Evolutionary conservation across 495 filamentous ascomycete species (phyloP).

Genomic region (Patellaria atrata): DNA sequence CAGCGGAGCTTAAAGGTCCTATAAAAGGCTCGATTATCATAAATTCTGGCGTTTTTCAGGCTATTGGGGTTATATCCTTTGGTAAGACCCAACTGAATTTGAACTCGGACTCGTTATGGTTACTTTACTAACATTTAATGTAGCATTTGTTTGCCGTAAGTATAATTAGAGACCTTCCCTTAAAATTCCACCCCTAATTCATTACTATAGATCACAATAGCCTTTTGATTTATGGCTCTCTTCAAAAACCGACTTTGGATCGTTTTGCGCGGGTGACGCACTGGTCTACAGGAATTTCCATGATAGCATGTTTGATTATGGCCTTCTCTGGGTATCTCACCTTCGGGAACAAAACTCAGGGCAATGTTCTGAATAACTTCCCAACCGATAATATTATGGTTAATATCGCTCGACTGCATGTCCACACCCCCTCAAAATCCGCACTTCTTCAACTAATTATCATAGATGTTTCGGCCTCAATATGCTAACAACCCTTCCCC

Average conservation of each 20-base stretch:
- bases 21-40: constrained; percentile 52
- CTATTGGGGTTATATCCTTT: constrained; percentile 95
- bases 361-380: constrained; percentile 97
- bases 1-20: constrained; percentile 51
- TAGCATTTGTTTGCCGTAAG: constrained; percentile 77
- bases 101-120: background rate
- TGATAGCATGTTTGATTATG: constrained; percentile 79
- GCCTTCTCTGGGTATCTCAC: constrained; percentile 80
- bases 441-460: background rate
- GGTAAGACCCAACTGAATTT: constrained; percentile 35
- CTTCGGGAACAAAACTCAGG: constrained; percentile 80
- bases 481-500: constrained; percentile 92
- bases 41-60: constrained; percentile 81
- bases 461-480: constrained; percentile 77
- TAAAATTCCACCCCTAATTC: constrained; percentile 14
- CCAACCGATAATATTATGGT: constrained; percentile 77
- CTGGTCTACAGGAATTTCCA: constrained; percentile 75
- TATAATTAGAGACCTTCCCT: constrained; percentile 14
- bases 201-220: constrained; percentile 65
- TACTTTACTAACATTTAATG: constrained; percentile 25
- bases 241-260: constrained; percentile 86
- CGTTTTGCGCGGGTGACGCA: constrained; percentile 87
- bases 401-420: constrained; percentile 77
- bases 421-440: background rate
- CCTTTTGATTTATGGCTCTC: constrained; percentile 89